Conservation (phyloP, 2,329 filamentous ascomycete species). For the Chalara sp. region DNA sequence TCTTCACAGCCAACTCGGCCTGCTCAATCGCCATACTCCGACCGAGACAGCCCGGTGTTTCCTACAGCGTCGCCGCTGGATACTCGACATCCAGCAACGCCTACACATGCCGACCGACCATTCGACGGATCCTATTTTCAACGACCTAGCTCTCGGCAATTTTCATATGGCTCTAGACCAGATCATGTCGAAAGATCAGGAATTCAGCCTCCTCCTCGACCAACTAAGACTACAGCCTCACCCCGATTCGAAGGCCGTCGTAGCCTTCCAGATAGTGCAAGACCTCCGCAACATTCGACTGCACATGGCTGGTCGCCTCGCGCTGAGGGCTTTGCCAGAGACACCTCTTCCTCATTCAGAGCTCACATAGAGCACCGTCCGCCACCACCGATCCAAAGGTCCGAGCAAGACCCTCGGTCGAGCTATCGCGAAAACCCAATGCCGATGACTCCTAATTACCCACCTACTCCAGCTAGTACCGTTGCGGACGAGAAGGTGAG, state of each 20-base stretch:
- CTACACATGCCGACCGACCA: constrained; percentile 17
- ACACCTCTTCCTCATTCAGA: constrained; percentile 25
- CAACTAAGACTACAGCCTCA: constrained; percentile 15
- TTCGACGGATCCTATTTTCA: constrained; percentile 22
- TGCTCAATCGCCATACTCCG: constrained; percentile 23
- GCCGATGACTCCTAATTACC: constrained; percentile 16
- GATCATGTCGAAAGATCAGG: constrained; percentile 19
- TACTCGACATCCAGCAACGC: constrained; percentile 18
- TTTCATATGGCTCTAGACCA: constrained; percentile 16
- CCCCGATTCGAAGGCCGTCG: constrained; percentile 22
- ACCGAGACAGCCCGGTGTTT: constrained; percentile 24
- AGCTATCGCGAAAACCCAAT: constrained; percentile 16
- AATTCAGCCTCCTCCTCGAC: constrained; percentile 18
- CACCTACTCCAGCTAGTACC: constrained; percentile 18
- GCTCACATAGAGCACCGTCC: constrained; percentile 15
- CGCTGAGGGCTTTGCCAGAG: constrained; percentile 22
- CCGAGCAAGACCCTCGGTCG: constrained; percentile 16
- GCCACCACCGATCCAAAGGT: constrained; percentile 11
- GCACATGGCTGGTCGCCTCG: constrained; percentile 22
- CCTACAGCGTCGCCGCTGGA: constrained; percentile 20
- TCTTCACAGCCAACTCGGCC: constrained; percentile 14
- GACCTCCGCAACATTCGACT: constrained; percentile 13
- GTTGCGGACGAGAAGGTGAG: constrained; percentile 25
- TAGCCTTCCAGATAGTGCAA: constrained; percentile 9
- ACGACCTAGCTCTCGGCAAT: constrained; percentile 13